Base-by-base conservation (phyloP, 768 basidiomycete genomes). In the Boletus speciosus region DNA sequence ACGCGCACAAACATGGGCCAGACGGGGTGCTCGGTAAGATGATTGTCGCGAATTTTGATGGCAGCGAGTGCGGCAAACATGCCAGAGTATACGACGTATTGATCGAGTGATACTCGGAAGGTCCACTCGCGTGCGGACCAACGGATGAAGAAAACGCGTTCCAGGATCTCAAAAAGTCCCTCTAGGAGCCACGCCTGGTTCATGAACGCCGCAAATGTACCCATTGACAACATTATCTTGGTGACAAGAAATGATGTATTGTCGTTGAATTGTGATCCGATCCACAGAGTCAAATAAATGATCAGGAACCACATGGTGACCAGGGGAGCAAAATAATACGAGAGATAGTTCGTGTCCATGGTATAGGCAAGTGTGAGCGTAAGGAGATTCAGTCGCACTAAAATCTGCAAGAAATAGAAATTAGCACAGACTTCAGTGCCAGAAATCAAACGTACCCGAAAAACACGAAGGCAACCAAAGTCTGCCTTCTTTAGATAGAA, bases 321-420 rank as follows among this genome's bases (percentile, higher is more conserved):
- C 62, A 96, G 78, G 8, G 93, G 93, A 10, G 91, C 80, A 64
- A 93, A 94, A 72, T 94, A 96, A 71, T 94, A 94, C 45, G 83
- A 90, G 58, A 93, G 82, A 71, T 94, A 97, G 69, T 92, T 80
- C 53, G 91, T 93, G 74, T 94, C 83, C 93, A 96, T 94, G 41
- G 85, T 81, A 73, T 95, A 97, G 8, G 88, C 86, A 44, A 97
- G 79, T 25, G 85, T 72, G 49, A 96, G 73, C 5, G 93, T 92
- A 41, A 93, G 77, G 32, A 95, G 71, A 72, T 96, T 97, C 53
- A 95, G 74, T 19, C 93, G 83, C 52, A 93, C 80, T 65, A 95
- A 70, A 53, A 88, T 86, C 83, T 86, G 65, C 12, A 47, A 51
- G 48, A 42, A 29, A 51, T 16, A 8, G 32, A 48, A 31, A 36